Evolutionary conservation across 345 rosid genomes (phyloP), one percentile per base, ranked within the genome.

Genomic region (Eucalyptus leucophloia): DNA sequence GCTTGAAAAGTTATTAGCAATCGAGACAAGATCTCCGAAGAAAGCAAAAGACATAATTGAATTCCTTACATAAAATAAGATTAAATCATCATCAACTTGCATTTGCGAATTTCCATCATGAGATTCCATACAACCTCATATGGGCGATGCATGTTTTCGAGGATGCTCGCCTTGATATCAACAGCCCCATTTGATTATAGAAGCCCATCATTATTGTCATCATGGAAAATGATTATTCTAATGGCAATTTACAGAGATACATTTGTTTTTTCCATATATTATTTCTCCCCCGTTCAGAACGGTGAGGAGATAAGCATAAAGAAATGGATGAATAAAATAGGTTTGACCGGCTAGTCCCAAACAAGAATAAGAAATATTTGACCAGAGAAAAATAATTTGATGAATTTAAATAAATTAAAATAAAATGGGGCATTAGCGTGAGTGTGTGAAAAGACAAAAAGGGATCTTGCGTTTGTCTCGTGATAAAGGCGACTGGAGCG

Each of bases 301-400:
- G 45, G 53, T 16, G 56, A 65, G 65, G 89, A 83, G 62, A 49
- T 44, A 88, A 11, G 9, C 67, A 86, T 45, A 42, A 60, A 49
- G 37, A 21, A 12, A 51, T 13, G 62, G 47, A 47, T 14, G 56
- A 60, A 88, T 89, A 91, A 92, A 87, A 87, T 87, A 88, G 72
- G 72, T 87, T 94, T 93, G 94, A 94, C 94, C 90, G 19, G 86
- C 34, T 89, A 89, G 53, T 18, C 21, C 21, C 19, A 18, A 80
- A 37, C 7, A 49, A 21, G 65, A 42, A 85, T 88, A 65, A 89
- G 80, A 89, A 87, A 83, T 51, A 86, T 60, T 94, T 91, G 93
- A 91, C 93, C 89, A 1, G 90, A 49, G 82, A 82, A 60, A 86
- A 49, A 62, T 51, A 19, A 30, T 53, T 53, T 53, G 44, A 44